Evolutionary conservation across 129 eudicot genomes (phyloP).

Genomic region (Centrapalus pauciflorus): DNA sequence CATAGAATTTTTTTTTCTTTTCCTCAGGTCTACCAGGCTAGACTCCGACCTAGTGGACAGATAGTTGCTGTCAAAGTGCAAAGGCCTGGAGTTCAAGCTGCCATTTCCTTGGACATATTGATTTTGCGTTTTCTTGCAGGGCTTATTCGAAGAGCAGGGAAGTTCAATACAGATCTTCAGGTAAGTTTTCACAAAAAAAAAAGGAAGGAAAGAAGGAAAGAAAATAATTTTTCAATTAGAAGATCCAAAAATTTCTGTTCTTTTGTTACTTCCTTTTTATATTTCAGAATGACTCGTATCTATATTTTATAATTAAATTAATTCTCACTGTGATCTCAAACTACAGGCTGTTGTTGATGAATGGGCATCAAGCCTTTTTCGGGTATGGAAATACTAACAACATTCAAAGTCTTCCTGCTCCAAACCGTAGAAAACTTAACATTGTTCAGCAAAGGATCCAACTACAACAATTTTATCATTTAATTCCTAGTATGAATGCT

Average conservation of each 20-base stretch:
- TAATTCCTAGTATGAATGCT: neutral
- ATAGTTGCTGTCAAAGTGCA: conserved; percentile 96
- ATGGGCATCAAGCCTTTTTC: conserved; percentile 99
- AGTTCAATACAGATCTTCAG: conserved; percentile 93
- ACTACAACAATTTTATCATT: neutral
- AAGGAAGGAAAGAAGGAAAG: too few relatives aligned
- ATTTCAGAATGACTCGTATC: too few relatives aligned
- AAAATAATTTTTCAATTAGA: neutral
- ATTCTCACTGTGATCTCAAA: conserved; percentile 18
- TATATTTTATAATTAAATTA: neutral
- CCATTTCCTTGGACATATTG: conserved; percentile 92
- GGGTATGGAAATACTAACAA: conserved; percentile 59
- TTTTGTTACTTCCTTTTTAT: neutral
- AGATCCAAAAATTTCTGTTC: neutral
- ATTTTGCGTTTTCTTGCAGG: conserved; percentile 83
- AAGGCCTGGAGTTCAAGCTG: conserved; percentile 96
- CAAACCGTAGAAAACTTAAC: neutral
- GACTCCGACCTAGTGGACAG: conserved; percentile 58
- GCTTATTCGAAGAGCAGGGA: conserved; percentile 67
- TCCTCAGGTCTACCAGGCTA: conserved; percentile 83
- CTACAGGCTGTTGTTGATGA: conserved; percentile 94
- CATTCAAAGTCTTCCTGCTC: conserved; percentile 1
- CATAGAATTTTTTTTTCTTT: neutral
- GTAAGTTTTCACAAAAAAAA: conserved; percentile 27
- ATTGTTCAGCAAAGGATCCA: neutral